Percentiles rank a stretch among this genome's conserved stretches.
phyloP scores from a whole-genome alignment of 768 basidiomycete species.

The Antrodiella citrinella region DNA sequence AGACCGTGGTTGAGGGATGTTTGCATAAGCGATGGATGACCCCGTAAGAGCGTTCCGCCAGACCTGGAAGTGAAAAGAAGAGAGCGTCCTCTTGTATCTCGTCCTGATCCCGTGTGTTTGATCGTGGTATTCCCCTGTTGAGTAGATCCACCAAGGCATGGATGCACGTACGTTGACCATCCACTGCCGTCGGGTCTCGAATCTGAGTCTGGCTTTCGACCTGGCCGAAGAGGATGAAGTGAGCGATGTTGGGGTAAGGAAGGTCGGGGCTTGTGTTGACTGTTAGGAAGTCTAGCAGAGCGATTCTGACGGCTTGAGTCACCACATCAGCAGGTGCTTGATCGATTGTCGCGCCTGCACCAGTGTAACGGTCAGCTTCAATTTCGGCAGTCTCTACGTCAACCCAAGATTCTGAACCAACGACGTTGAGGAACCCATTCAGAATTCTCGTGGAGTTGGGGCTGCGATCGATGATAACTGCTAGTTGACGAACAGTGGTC shows the following conservation, averaged over 20 bases:
- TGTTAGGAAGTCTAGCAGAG: conserved; percentile 76
- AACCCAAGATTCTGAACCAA: conserved; percentile 54
- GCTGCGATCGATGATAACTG: conserved; percentile 73
- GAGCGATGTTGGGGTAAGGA: conserved; percentile 76
- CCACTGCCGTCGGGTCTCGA: conserved; percentile 72
- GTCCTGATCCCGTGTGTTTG: conserved; percentile 36
- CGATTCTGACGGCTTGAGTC: conserved; percentile 63
- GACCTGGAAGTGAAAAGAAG: conserved; percentile 55
- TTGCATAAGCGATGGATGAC: conserved; percentile 81
- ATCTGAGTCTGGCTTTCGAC: conserved; percentile 53
- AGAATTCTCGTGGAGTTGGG: conserved; percentile 81
- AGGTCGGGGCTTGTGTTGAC: conserved; percentile 58
- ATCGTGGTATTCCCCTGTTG: conserved; percentile 59
- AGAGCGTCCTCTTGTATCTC: conserved; percentile 23
- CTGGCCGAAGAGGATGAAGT: conserved; percentile 77
- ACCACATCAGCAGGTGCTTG: conserved; percentile 39
- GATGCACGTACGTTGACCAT: conserved; percentile 60
- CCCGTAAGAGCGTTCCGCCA: conserved; percentile 82
- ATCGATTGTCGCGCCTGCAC: conserved; percentile 62
- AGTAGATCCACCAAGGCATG: conserved; percentile 78
- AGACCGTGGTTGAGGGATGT: conserved; percentile 77
- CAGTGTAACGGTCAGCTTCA: conserved; percentile 53
- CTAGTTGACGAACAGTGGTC: conserved; percentile 60
- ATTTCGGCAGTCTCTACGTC: conserved; percentile 56
- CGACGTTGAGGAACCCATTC: conserved; percentile 62